These are phyloP conservation scores for Nicotiana attenuata DNA, from an alignment of 257 asterid species.

Conservation along the genomic window DNA sequence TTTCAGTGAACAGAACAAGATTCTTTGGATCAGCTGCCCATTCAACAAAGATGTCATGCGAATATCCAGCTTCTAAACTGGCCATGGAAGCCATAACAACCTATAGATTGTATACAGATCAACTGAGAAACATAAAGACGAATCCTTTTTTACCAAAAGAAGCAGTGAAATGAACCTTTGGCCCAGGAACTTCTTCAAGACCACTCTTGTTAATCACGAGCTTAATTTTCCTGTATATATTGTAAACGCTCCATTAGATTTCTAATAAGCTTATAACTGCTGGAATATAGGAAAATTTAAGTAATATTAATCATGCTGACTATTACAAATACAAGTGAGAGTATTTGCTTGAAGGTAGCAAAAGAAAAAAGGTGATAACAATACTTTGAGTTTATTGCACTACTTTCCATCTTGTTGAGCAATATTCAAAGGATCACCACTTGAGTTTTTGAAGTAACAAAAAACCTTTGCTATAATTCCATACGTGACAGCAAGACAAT, in stretches of 20 bases:
- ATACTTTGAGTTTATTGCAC: not conserved
- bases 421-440: not conserved
- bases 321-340: not conserved
- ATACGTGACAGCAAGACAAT: not conserved
- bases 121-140: slow-evolving; percentile 20
- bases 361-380: not conserved
- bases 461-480: not conserved
- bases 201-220: slow-evolving; percentile 69
- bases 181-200: slow-evolving; percentile 82
- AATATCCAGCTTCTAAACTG: slow-evolving; percentile 92
- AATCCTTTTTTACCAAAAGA: slow-evolving; percentile 7
- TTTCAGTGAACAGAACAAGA: slow-evolving; percentile 91
- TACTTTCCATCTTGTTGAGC: not conserved
- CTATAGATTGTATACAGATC: slow-evolving; percentile 31
- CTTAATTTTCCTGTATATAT: slow-evolving; percentile 56
- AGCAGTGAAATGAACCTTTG: slow-evolving; percentile 55
- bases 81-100: slow-evolving; percentile 96
- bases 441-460: not conserved
- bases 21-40: slow-evolving; percentile 98
- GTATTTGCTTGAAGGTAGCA: not conserved
- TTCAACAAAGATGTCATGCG: slow-evolving; percentile 94
- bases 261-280: not conserved
- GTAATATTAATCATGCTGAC: not conserved
- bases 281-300: not conserved
- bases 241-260: not conserved